Conservation (phyloP, 495 filamentous ascomycete species). For the Pyronema omphalodes region DNA sequence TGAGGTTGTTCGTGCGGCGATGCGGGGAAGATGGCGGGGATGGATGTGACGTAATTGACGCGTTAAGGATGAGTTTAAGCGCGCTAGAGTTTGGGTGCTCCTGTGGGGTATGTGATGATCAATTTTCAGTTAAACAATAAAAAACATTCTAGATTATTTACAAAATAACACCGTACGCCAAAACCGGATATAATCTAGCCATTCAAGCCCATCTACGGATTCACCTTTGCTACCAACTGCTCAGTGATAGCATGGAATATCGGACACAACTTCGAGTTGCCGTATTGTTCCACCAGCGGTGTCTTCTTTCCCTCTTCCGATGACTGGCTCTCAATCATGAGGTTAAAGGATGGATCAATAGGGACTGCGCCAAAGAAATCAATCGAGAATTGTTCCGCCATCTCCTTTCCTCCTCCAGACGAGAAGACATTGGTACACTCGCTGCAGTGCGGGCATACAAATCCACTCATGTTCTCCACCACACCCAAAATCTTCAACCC, state of each 20-base stretch:
- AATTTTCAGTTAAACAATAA: not conserved
- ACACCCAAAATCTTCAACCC: conserved; percentile 69
- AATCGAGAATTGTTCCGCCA: conserved; percentile 73
- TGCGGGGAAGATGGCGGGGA: too few species aligned
- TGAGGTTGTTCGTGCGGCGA: not conserved
- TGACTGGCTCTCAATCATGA: conserved; percentile 32
- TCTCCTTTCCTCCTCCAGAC: conserved; percentile 71
- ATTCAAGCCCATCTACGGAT: not conserved
- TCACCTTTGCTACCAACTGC: conserved; percentile 12
- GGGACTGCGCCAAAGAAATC: conserved; percentile 74
- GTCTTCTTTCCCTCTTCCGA: conserved; percentile 37
- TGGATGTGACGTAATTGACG: too few species aligned
- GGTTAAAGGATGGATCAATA: conserved; percentile 59
- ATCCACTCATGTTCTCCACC: conserved; percentile 95
- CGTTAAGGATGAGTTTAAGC: too few species aligned
- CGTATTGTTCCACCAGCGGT: conserved; percentile 24
- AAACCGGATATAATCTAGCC: not conserved
- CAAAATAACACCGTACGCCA: conserved; percentile 1
- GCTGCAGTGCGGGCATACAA: conserved; percentile 84
- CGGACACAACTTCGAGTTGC: conserved; percentile 14
- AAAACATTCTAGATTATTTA: not conserved
- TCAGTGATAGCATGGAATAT: conserved; percentile 24
- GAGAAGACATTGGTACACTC: conserved; percentile 86
- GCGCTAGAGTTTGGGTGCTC: too few species aligned
- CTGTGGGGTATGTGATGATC: too few species aligned